Percentiles rank a stretch among this genome's conserved stretches.
Conservation (phyloP, 2,329 filamentous ascomycete species). For the Phyllosticta citribraziliensis region DNA sequence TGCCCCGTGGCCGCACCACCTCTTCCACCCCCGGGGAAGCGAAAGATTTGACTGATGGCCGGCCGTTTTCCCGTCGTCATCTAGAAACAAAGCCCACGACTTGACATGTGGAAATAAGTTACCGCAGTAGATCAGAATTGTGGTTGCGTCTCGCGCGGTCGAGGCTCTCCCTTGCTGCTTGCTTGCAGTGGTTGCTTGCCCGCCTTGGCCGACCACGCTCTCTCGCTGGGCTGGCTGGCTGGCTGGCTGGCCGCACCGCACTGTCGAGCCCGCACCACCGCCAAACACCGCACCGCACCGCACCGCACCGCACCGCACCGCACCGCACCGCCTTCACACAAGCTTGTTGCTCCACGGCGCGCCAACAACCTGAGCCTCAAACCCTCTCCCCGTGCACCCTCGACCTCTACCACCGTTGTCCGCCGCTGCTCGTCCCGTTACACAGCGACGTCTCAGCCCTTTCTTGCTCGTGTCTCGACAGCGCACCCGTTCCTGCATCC, state of each 20-base stretch:
- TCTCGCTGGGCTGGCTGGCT: conserved; percentile 3
- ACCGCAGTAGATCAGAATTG: not conserved
- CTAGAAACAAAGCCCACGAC: not conserved
- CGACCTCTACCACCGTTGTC: not conserved
- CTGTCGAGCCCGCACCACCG: conserved; percentile 9
- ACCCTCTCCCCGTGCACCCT: not conserved
- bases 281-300: not conserved
- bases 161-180: not conserved
- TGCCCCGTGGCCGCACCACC: not conserved
- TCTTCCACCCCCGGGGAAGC: too few relatives aligned
- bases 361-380: not conserved
- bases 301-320: conserved; percentile 5
- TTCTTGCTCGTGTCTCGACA: conserved; percentile 9
- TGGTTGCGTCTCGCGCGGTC: not conserved
- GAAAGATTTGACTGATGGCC: not conserved
- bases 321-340: not conserved
- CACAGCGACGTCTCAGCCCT: conserved; percentile 6
- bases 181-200: not conserved
- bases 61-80: not conserved
- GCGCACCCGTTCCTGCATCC: conserved; percentile 5
- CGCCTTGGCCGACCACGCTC: conserved; percentile 2
- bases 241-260: not conserved
- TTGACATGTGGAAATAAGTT: not conserved
- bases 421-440: conserved; percentile 1
- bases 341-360: conserved; percentile 5